A percentile compares a stretch with the other conserved stretches of the same genome.
phyloP scores from a whole-genome alignment of 2,329 filamentous ascomycete species.

The Fusarium caatingaense region DNA sequence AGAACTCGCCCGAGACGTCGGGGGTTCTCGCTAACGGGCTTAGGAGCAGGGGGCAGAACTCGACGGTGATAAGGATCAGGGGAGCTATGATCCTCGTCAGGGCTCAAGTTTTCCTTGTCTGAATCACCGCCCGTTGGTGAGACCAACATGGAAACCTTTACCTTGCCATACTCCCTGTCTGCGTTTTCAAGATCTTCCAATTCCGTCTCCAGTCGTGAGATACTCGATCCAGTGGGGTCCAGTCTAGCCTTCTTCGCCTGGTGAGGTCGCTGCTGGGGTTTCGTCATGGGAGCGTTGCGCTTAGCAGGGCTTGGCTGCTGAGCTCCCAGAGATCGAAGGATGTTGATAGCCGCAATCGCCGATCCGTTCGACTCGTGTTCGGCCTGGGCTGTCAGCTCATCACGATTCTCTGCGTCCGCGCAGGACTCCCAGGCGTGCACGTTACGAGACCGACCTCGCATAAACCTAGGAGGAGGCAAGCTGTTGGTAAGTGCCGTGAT shows the following conservation, averaged over 20 bases:
- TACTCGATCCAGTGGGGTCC: slow-evolving; percentile 69
- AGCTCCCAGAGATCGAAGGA: slow-evolving; percentile 76
- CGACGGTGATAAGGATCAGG: slow-evolving; percentile 49
- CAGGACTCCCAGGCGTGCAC: slow-evolving; percentile 92
- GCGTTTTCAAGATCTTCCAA: slow-evolving; percentile 45
- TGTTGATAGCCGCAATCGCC: slow-evolving; percentile 82
- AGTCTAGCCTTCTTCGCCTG: slow-evolving; percentile 72
- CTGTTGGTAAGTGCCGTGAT: slow-evolving; percentile 64
- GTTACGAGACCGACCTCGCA: slow-evolving; percentile 83
- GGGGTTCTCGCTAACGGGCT: slow-evolving; percentile 46
- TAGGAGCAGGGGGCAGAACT: slow-evolving; percentile 51
- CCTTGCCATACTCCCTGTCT: slow-evolving; percentile 47
- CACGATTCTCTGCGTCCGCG: slow-evolving; percentile 82
- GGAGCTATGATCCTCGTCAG: slow-evolving; percentile 60
- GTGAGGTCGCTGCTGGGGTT: slow-evolving; percentile 47
- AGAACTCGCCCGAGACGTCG: slow-evolving; percentile 57
- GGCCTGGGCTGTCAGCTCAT: slow-evolving; percentile 82
- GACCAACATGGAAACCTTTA: slow-evolving; percentile 55
- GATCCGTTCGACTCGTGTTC: slow-evolving; percentile 84
- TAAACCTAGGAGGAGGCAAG: slow-evolving; percentile 66
- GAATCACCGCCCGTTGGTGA: slow-evolving; percentile 69
- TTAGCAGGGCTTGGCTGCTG: slow-evolving; percentile 70
- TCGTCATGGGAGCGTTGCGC: slow-evolving; percentile 66
- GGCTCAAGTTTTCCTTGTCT: slow-evolving; percentile 94
- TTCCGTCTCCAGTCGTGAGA: slow-evolving; percentile 67